These are phyloP conservation scores for Ogataea nitratoaversa DNA, from an alignment of 805 yeast species.

Conservation along the genomic window DNA sequence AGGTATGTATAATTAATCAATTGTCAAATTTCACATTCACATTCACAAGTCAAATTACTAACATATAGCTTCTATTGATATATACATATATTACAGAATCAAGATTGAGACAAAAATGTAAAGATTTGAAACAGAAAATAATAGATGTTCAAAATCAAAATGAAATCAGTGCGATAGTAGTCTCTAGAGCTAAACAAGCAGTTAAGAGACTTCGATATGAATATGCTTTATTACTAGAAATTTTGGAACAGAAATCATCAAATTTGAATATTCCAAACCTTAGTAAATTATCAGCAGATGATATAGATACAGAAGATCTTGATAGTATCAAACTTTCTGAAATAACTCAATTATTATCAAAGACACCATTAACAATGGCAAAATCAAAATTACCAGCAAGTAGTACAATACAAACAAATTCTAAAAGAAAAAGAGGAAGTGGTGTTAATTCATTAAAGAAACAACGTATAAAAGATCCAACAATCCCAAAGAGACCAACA, in stretches of 20 bases:
- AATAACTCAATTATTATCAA: constrained; percentile 23
- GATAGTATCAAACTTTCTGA: constrained; percentile 26
- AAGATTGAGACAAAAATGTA: constrained; percentile 60
- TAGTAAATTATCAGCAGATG: constrained; percentile 19
- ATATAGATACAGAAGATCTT: constrained; percentile 25
- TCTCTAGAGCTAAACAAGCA: constrained; percentile 70
- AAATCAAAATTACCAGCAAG: constrained; percentile 11
- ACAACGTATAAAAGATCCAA: constrained; percentile 63
- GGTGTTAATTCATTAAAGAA: constrained; percentile 27
- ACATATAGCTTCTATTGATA: too few relatives aligned
- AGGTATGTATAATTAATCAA: constrained; percentile 9
- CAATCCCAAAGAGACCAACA: constrained; percentile 82
- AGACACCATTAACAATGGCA: constrained; percentile 24
- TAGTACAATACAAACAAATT: constrained; percentile 18
- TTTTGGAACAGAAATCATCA: constrained; percentile 58
- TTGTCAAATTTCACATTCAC: too few relatives aligned
- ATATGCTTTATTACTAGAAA: constrained; percentile 73
- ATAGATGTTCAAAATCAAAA: constrained; percentile 72
- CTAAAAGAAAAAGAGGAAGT: constrained; percentile 28
- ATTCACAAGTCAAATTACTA: neutral
- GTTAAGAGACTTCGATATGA: constrained; percentile 79
- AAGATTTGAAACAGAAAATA: constrained; percentile 65
- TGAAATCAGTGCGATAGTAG: constrained; percentile 69
- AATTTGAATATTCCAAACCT: constrained; percentile 23
- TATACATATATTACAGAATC: constrained; percentile 25